These are phyloP conservation scores for Tricholoma bakamatsutake DNA, from an alignment of 768 basidiomycete species.

Conservation along the genomic window DNA sequence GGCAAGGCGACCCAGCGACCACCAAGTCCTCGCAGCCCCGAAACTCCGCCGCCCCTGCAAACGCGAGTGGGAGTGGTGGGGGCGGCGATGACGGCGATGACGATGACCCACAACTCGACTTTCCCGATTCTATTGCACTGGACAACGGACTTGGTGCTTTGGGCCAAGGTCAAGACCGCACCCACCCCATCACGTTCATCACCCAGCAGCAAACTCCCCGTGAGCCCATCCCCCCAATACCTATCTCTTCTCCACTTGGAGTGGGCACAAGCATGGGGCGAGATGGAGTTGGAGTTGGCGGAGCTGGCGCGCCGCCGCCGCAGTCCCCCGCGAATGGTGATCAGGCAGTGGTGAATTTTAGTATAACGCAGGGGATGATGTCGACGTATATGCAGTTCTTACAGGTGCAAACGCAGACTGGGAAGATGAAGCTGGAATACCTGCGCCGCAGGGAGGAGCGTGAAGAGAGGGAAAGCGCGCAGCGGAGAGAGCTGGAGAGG, in stretches of 20 bases:
- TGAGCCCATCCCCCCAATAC: conserved; percentile 23
- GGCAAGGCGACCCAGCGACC: conserved; percentile 62
- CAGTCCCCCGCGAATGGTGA: conserved; percentile 23
- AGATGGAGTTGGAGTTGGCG: not conserved
- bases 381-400: conserved; percentile 53
- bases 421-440: conserved; percentile 66
- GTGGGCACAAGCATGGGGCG: not conserved
- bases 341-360: conserved; percentile 40
- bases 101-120: conserved; percentile 43
- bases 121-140: conserved; percentile 29
- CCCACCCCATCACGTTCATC: conserved; percentile 24
- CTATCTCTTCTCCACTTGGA: conserved; percentile 19
- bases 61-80: conserved; percentile 21
- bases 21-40: conserved; percentile 42
- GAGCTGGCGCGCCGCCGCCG: conserved; percentile 14
- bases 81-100: conserved; percentile 44
- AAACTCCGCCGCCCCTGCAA: conserved; percentile 14
- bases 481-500: conserved; percentile 48
- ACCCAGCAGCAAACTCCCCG: conserved; percentile 37
- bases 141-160: conserved; percentile 24
- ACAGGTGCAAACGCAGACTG: conserved; percentile 63
- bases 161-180: conserved; percentile 21
- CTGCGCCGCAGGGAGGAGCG: conserved; percentile 61
- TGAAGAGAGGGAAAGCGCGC: conserved; percentile 52
- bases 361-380: conserved; percentile 53